Evolutionary conservation across 257 asterid genomes (phyloP).

Genomic region (Parsonsia alboflavescens): DNA sequence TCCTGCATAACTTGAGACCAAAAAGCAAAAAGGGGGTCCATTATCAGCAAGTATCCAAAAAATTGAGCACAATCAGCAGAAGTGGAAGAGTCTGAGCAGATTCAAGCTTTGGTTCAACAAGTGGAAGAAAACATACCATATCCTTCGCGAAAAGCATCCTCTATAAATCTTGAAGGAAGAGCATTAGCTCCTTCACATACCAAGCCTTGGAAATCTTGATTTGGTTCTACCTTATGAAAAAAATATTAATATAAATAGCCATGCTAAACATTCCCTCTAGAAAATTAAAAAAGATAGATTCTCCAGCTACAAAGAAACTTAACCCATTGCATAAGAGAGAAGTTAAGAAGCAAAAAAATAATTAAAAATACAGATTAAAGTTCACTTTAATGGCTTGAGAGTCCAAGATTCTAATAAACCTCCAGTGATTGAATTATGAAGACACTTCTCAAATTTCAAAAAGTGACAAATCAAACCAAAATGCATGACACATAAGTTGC

Average conservation of each 20-base stretch:
- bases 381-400: neutral
- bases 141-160: slow-evolving; percentile 96
- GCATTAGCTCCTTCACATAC: slow-evolving; percentile 98
- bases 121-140: slow-evolving; percentile 56
- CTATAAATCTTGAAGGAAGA: slow-evolving; percentile 81
- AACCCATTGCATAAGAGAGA: neutral
- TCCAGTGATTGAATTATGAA: neutral
- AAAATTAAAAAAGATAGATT: neutral
- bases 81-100: neutral
- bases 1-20: slow-evolving; percentile 75
- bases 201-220: slow-evolving; percentile 96
- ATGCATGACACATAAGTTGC: neutral
- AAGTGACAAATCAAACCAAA: neutral
- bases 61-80: neutral
- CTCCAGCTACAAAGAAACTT: neutral
- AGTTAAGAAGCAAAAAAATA: neutral
- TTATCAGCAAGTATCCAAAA: slow-evolving; percentile 36
- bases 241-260: slow-evolving; percentile 29
- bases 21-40: slow-evolving; percentile 35
- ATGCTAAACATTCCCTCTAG: neutral
- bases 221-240: slow-evolving; percentile 95
- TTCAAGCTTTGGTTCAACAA: neutral
- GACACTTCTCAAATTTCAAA: neutral
- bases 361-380: neutral
- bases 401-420: neutral